Evolutionary conservation across 179 eudicot species (phyloP).

Genomic region (Beta lomatogona): DNA sequence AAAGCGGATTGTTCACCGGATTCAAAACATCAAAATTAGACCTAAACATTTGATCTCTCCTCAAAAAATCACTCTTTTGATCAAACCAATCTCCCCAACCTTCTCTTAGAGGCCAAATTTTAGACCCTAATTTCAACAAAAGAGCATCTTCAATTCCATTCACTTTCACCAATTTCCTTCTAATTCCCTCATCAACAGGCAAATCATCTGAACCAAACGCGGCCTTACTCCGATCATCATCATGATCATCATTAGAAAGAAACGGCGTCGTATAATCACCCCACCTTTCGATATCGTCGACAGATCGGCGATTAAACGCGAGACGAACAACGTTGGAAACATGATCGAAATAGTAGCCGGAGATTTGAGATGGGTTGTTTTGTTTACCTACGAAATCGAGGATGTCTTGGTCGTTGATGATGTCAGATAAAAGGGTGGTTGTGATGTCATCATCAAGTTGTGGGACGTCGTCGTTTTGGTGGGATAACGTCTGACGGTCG

Average conservation of each 20-base stretch:
- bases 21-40: slow-evolving; percentile 74
- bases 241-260: slow-evolving; percentile 32
- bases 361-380: slow-evolving; percentile 24
- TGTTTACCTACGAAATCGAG: slow-evolving; percentile 36
- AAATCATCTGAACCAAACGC: slow-evolving; percentile 74
- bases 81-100: slow-evolving; percentile 99
- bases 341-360: slow-evolving; percentile 68
- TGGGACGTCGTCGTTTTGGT: slow-evolving; percentile 30
- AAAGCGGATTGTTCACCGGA: slow-evolving; percentile 62
- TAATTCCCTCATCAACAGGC: slow-evolving; percentile 63
- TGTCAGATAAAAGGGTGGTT: slow-evolving; percentile 25
- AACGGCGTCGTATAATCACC: slow-evolving; percentile 56
- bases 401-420: slow-evolving; percentile 23
- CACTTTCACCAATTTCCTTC: slow-evolving; percentile 53
- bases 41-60: slow-evolving; percentile 78
- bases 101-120: slow-evolving; percentile 60
- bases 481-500: slow-evolving; percentile 31
- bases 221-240: slow-evolving; percentile 35
- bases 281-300: slow-evolving; percentile 82
- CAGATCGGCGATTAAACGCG: slow-evolving; percentile 50
- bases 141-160: slow-evolving; percentile 70
- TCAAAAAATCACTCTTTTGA: slow-evolving; percentile 80
- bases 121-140: slow-evolving; percentile 52
- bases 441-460: slow-evolving; percentile 38
- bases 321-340: slow-evolving; percentile 51